phyloP scores from a whole-genome alignment of 2,329 filamentous ascomycete species.

The Penicillium sclerotiorum region DNA sequence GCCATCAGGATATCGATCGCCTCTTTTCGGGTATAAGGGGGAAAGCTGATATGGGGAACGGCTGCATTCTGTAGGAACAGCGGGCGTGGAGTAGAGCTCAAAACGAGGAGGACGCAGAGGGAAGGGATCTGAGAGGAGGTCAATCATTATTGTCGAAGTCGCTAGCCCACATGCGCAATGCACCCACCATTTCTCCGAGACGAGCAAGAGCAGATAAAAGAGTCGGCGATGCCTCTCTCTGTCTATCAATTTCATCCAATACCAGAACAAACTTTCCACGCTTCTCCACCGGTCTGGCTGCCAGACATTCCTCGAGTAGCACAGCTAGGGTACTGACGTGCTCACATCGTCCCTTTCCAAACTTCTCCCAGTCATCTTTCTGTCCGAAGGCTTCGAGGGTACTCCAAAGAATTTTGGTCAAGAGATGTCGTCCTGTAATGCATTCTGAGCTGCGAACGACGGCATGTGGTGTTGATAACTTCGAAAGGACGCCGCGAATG shows the following conservation, averaged over 20 bases:
- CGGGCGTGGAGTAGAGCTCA: conserved; percentile 68
- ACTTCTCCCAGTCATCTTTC: conserved; percentile 48
- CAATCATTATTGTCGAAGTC: not conserved
- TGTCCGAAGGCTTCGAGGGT: conserved; percentile 39
- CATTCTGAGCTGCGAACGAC: conserved; percentile 49
- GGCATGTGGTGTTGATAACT: conserved; percentile 54
- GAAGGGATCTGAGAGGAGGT: conserved; percentile 66
- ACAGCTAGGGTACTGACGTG: conserved; percentile 75
- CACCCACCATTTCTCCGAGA: conserved; percentile 74
- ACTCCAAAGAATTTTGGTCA: conserved; percentile 49
- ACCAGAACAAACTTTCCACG: conserved; percentile 73
- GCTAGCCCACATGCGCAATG: not conserved
- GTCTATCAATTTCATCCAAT: conserved; percentile 82
- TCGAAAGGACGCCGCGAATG: conserved; percentile 63
- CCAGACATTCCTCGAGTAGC: conserved; percentile 59
- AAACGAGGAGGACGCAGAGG: conserved; percentile 75
- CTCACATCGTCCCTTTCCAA: conserved; percentile 68
- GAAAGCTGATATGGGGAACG: conserved; percentile 77
- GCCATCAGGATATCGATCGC: conserved; percentile 75
- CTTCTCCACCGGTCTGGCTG: conserved; percentile 28
- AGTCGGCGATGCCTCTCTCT: conserved; percentile 77
- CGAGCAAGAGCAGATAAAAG: conserved; percentile 79
- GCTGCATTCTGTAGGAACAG: conserved; percentile 70
- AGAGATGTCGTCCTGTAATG: conserved; percentile 48
- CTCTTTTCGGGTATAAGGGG: conserved; percentile 79